Evolutionary conservation across 805 yeast genomes (phyloP), one percentile per base, ranked within the genome.

Genomic region (Wickerhamiella brachini): DNA sequence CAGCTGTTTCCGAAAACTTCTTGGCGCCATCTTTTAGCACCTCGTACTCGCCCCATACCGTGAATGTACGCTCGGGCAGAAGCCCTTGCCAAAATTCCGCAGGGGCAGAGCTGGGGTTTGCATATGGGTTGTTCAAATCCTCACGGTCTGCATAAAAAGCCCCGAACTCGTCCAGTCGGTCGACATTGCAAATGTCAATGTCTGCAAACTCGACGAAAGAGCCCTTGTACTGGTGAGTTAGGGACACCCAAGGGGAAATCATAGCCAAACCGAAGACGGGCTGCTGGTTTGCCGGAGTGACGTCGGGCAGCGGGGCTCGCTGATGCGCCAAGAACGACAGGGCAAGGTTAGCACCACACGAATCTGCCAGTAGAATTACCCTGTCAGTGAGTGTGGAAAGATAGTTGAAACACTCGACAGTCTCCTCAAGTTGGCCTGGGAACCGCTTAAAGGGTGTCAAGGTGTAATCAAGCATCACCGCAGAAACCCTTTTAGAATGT

Each of bases 261-360:
- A 38, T 4, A n/a, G 26, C 38, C 41, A 55, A 49, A 1, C 49
- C 45, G n/a, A 43, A 20, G 47, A 52, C 46, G 5, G 54, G 54
- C 22, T 47, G 20, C 12, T 49, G 22, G 49, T 49, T 20, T 3
- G 41, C 41, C 18, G 17, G 41, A 37, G 41, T 3, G 4, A 37
- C 20, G 3, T 9, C 15, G 20, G 41, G 7, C 20, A 15, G 18
- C 5, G 15, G 7, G 20, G 8, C 3, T 3, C 41, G 41, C 24
- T 49, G 56, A 5, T 50, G 44, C 7, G 52, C 43, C 50, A 57
- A 34, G 8, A 63, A 47, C 3, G 57, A 54, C 10, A 62, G 48
- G 2, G 56, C 52, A 34, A 66, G 51, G 48, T 62, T 61, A 1
- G 61, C 68, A 26, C 69, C 68, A 13, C 63, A 63, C 10, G 68